Evolutionary conservation across 2,329 filamentous ascomycete species (phyloP).

Genomic region (Neofusicoccum sp.): DNA sequence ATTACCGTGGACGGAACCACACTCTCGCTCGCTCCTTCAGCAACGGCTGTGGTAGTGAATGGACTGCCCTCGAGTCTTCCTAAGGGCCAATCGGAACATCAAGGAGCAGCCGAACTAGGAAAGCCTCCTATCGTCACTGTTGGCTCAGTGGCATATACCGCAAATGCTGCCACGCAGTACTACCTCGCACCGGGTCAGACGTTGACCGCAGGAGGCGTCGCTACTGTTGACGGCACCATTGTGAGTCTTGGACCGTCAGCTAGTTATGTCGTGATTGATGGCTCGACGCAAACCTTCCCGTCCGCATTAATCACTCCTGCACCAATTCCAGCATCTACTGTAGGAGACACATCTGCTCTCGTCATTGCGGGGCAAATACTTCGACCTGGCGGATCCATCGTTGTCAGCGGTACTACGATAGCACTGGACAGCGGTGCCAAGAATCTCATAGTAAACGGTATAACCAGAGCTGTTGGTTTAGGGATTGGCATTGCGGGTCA

Average conservation of each 20-base stretch:
- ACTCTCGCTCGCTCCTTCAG: slow-evolving; percentile 35
- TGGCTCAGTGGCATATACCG: slow-evolving; percentile 40
- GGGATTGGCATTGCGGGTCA: background rate
- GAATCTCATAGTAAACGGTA: slow-evolving; percentile 28
- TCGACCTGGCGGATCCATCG: slow-evolving; percentile 25
- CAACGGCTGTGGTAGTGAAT: slow-evolving; percentile 35
- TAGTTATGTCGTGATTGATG: slow-evolving; percentile 40
- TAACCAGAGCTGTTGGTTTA: slow-evolving; percentile 19
- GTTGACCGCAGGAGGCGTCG: slow-evolving; percentile 40
- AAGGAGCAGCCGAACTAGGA: background rate
- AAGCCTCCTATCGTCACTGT: slow-evolving; percentile 38
- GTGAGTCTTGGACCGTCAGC: slow-evolving; percentile 42
- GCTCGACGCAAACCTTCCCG: slow-evolving; percentile 34
- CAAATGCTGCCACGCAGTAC: slow-evolving; percentile 48
- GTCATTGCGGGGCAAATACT: slow-evolving; percentile 23
- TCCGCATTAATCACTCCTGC: slow-evolving; percentile 20
- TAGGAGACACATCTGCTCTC: slow-evolving; percentile 23
- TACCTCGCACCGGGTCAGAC: slow-evolving; percentile 40
- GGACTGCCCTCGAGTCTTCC: slow-evolving; percentile 28
- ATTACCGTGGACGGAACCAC: slow-evolving; percentile 37
- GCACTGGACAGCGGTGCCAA: slow-evolving; percentile 24
- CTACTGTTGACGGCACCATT: slow-evolving; percentile 37
- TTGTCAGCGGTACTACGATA: slow-evolving; percentile 25
- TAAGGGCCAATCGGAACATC: slow-evolving; percentile 22
- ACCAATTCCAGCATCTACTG: slow-evolving; percentile 27